Percentiles rank a stretch among this genome's conserved stretches.
Evolutionary conservation across 208 protist species (phyloP).

Genomic region (Crithidia bombi): DNA sequence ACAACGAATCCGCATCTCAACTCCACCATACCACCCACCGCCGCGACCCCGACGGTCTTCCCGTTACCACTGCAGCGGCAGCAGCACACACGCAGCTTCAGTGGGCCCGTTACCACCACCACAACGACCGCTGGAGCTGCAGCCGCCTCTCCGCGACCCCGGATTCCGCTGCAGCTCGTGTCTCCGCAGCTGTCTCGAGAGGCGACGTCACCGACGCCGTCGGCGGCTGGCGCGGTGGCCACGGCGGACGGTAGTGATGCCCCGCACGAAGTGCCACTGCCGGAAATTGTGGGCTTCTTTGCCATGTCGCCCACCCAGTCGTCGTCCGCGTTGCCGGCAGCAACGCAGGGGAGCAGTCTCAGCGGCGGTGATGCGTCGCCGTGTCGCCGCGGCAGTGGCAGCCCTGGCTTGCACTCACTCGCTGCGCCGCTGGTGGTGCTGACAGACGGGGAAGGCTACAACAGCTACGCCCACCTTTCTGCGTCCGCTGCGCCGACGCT

Average conservation of each 20-base stretch:
- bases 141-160: not conserved
- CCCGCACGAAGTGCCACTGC: conserved; percentile 23
- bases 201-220: no score
- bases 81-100: conserved; percentile 11
- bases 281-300: not conserved
- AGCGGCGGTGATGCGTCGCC: conserved; percentile 1
- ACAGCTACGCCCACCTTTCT: not conserved
- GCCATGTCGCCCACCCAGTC: not conserved
- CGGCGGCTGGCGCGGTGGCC: not conserved
- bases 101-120: not conserved
- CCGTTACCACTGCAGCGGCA: not conserved
- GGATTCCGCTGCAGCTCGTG: not conserved
- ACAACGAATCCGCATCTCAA: not conserved
- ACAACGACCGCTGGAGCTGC: no score
- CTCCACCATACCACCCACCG: not conserved
- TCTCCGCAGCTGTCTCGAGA: not conserved
- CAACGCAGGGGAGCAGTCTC: not conserved
- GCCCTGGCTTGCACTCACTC: not conserved
- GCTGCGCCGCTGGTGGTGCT: not conserved
- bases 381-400: not conserved
- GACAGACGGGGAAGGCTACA: not conserved
- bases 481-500: not conserved
- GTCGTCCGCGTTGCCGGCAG: not conserved
- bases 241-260: conserved; percentile 7
- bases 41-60: not conserved